A percentile compares a stretch with the other conserved stretches of the same genome.
Conservation (phyloP, 2,329 filamentous ascomycete species). For the Cladosporium austrohemisphaericum region DNA sequence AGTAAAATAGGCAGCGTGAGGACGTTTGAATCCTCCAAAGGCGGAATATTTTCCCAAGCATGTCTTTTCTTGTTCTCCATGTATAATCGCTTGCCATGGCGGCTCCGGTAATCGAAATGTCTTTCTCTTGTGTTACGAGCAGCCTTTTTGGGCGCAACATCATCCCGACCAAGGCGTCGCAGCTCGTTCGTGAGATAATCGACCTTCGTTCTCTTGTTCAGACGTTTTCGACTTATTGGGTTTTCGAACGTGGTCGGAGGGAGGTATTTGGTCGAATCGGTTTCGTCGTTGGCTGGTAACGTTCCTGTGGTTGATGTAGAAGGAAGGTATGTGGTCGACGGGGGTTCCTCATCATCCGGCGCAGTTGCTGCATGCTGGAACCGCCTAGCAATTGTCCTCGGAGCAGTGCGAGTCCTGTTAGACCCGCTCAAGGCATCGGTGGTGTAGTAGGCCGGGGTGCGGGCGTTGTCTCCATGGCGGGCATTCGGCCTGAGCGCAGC, state of each 20-base stretch:
- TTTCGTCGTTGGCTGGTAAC: too few species aligned
- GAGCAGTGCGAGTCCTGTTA: too few species aligned
- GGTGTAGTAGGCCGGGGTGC: not conserved
- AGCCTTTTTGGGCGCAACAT: conserved; percentile 8
- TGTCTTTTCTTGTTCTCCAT: conserved; percentile 14
- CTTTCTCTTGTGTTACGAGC: not conserved
- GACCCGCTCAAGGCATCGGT: not conserved
- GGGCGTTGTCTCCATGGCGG: not conserved
- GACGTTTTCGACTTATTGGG: not conserved
- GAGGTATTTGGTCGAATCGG: not conserved
- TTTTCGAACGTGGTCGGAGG: not conserved
- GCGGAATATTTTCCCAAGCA: not conserved
- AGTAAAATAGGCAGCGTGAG: conserved; percentile 19
- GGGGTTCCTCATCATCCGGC: not conserved
- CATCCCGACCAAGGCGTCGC: not conserved
- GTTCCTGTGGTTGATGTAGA: too few species aligned
- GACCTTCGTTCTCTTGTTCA: conserved; percentile 3
- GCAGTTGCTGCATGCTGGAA: too few species aligned
- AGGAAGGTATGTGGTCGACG: too few species aligned
- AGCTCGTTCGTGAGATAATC: conserved; percentile 7
- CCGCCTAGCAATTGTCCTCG: too few species aligned
- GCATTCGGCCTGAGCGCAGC: conserved; percentile 10
- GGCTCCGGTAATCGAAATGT: not conserved
- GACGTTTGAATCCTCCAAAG: conserved; percentile 1
- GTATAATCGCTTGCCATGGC: not conserved